Conservation (phyloP, 2,329 filamentous ascomycete species). For the Tympanopsis confertula region DNA sequence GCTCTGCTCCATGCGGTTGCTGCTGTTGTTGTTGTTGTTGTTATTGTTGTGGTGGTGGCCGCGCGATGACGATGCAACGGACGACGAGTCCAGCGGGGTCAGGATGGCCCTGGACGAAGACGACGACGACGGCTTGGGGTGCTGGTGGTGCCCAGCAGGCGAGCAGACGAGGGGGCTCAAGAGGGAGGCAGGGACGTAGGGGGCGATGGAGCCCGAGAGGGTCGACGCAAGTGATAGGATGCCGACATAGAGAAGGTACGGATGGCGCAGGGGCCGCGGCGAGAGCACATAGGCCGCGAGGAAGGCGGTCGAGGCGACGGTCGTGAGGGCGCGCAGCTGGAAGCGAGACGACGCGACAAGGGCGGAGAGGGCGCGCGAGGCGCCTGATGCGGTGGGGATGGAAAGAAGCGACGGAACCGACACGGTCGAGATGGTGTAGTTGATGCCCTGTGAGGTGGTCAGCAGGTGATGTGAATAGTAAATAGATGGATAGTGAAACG, state of each 20-base stretch:
- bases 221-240: constrained; percentile 54
- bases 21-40: constrained; percentile 4
- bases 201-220: constrained; percentile 35
- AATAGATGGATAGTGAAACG: constrained; percentile 6
- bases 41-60: constrained; percentile 6
- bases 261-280: constrained; percentile 65
- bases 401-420: constrained; percentile 70
- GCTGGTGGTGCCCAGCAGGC: constrained; percentile 12
- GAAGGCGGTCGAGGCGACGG: constrained; percentile 60
- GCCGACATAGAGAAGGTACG: constrained; percentile 80
- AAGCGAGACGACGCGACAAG: constrained; percentile 35
- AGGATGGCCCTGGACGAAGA: constrained; percentile 13
- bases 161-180: constrained; percentile 4
- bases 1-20: constrained; percentile 52
- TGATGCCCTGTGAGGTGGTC: constrained; percentile 56
- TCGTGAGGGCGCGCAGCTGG: constrained; percentile 56
- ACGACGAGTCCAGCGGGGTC: constrained; percentile 7
- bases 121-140: constrained; percentile 7
- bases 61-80: constrained; percentile 7
- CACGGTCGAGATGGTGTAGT: constrained; percentile 69
- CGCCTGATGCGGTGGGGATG: constrained; percentile 64
- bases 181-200: constrained; percentile 19
- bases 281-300: constrained; percentile 69
- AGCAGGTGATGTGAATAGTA: neutral
- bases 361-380: constrained; percentile 56